These are phyloP conservation scores for Graphium sp. DNA, from an alignment of 2,329 filamentous ascomycete genomes.

Conservation along the genomic window DNA sequence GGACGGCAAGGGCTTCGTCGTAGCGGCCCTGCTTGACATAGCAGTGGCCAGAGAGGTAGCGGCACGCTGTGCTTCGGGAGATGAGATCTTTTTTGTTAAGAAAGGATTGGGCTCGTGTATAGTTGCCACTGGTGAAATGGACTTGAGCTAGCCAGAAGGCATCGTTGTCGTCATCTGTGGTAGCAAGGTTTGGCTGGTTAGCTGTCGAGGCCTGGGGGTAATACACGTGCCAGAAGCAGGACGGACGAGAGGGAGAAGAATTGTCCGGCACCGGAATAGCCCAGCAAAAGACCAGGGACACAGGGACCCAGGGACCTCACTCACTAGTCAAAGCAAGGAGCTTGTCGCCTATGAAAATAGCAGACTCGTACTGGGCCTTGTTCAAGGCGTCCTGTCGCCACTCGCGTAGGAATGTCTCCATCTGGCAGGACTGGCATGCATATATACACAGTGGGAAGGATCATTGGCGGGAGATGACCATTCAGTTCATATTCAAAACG, in stretches of 20 bases:
- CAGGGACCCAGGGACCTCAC: constrained; percentile 12
- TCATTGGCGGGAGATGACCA: too few relatives aligned
- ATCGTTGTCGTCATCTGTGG: constrained; percentile 73
- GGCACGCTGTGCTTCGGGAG: constrained; percentile 66
- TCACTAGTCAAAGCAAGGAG: constrained; percentile 81
- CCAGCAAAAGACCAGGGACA: not conserved
- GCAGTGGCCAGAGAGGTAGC: constrained; percentile 87
- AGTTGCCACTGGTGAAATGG: constrained; percentile 90
- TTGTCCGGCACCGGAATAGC: not conserved
- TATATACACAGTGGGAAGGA: too few relatives aligned
- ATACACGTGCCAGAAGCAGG: too few relatives aligned
- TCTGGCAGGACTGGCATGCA: too few relatives aligned
- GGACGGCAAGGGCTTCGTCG: constrained; percentile 70
- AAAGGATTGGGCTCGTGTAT: constrained; percentile 76
- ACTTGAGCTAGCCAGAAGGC: constrained; percentile 98
- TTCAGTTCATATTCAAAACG: too few relatives aligned
- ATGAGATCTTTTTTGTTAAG: constrained; percentile 73
- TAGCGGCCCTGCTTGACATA: constrained; percentile 83
- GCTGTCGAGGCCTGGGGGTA: constrained; percentile 6
- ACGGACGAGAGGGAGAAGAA: constrained; percentile 1
- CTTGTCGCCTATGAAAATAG: constrained; percentile 96
- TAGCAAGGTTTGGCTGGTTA: constrained; percentile 3
- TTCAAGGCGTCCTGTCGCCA: constrained; percentile 94
- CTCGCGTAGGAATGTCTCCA: constrained; percentile 86
- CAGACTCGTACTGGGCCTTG: constrained; percentile 90